Conservation (phyloP, 768 basidiomycete genomes). For the Tricholoma flavovirens region DNA sequence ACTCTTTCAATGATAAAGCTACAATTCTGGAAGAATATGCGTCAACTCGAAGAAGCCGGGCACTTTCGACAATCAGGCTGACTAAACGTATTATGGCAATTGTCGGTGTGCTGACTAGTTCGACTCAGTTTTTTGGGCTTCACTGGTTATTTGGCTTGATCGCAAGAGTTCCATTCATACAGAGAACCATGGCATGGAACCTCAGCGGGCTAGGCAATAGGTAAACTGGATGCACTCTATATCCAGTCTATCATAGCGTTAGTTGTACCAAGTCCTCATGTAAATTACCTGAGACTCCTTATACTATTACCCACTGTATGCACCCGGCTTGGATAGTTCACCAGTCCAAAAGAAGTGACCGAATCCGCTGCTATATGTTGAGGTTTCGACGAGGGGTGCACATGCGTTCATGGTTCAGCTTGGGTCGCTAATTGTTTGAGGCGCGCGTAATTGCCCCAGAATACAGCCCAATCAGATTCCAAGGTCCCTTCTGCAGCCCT, state of each 20-base stretch:
- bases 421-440: slow-evolving; percentile 24
- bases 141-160: slow-evolving; percentile 14
- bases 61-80: slow-evolving; percentile 35
- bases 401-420: not conserved
- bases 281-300: too few relatives aligned
- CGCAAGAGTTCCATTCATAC: slow-evolving; percentile 12
- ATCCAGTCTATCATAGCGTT: not conserved
- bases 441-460: slow-evolving; percentile 58
- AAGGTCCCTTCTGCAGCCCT: slow-evolving; percentile 47
- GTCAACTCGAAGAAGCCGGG: slow-evolving; percentile 29
- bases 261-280: too few relatives aligned
- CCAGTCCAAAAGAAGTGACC: not conserved
- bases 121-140: slow-evolving; percentile 5
- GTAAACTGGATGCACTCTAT: not conserved
- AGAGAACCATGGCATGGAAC: slow-evolving; percentile 13
- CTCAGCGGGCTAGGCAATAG: slow-evolving; percentile 19
- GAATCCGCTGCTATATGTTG: not conserved
- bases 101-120: slow-evolving; percentile 5
- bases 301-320: not conserved
- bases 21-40: slow-evolving; percentile 30
- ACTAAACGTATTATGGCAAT: slow-evolving; percentile 29
- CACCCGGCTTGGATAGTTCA: not conserved
- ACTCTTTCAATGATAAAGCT: slow-evolving; percentile 20
- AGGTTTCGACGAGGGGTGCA: not conserved
- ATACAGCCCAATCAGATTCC: slow-evolving; percentile 55